Base-by-base conservation (phyloP, 1,139 yeast species). In the Pichia cactophila region DNA sequence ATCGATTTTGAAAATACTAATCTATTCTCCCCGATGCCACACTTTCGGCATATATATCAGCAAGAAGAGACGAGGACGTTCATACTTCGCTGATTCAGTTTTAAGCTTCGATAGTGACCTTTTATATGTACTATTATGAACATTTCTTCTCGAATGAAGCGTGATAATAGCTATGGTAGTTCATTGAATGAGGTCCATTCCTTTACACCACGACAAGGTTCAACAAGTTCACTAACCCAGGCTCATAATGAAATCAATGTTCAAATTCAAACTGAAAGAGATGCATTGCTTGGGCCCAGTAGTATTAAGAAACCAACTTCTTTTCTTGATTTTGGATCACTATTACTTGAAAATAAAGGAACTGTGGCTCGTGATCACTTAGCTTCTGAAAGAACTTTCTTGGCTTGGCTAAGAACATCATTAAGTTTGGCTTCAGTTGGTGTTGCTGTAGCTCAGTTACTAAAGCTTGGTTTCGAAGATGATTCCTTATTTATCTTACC, bases 391-490 rank as follows among this genome's bases (percentile, higher is more conserved):
- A 56, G 71, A 49, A 67, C 71, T 1, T 66, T 63, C 37, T 53
- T 67, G 26, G 69, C 70, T 4, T 68, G 70, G 70, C 52, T 67
- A 11, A 54, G 70, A 38, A 67, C 71, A 0, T 71, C 80, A 12
- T 61, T 79, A 46, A 74, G 78, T 11, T 70, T 78, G 48, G 77
- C 81, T 7, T 72, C 81, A 12, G 72, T 76, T 26, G 84, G 84
- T 0, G 78, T 79, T 3, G 83, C 80, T 16, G 66, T 78, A 9
- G 69, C 81, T 0, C 83, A 78, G 58, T 61, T 79, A 52, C 70
- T 78, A 53, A 71, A 77, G 42, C 60, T 78, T 14, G 55, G 65
- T 2, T 52, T 45, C 6, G 26, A 43, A 2, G 46, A 47, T 6
- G 36, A 40, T 2, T 37, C 44, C 1, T 17, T 35, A 4, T 20